Evolutionary conservation across 2,329 filamentous ascomycete species (phyloP).

Genomic region (Aspergillus flavus): DNA sequence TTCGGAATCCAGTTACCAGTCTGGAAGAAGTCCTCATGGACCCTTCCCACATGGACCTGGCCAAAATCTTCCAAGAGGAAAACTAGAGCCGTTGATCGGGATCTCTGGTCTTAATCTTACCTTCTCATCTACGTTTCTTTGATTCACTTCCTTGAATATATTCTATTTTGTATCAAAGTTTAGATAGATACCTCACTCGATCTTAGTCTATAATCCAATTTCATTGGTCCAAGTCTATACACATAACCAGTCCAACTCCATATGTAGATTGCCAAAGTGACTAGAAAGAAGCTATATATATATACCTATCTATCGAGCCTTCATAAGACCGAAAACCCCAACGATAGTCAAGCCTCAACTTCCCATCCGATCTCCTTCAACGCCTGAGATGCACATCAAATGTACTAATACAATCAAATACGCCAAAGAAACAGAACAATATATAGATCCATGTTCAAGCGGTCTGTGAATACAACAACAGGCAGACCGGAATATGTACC

Average conservation of each 20-base stretch:
- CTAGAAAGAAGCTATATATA: neutral
- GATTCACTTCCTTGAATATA: neutral
- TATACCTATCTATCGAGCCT: neutral
- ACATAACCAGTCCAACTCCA: neutral
- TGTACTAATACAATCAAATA: slow-evolving; percentile 2
- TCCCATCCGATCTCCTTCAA: neutral
- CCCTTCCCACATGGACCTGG: slow-evolving; percentile 3
- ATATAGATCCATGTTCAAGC: neutral
- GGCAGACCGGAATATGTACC: neutral
- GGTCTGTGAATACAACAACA: neutral
- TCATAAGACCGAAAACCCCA: neutral
- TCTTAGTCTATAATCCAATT: neutral
- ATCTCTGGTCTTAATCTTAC: neutral
- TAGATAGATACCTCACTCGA: neutral
- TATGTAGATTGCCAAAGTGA: neutral
- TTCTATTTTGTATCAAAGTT: neutral
- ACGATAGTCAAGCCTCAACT: neutral
- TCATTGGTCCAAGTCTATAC: neutral
- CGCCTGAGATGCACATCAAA: neutral
- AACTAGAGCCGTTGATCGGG: slow-evolving; percentile 15
- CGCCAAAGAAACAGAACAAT: slow-evolving; percentile 1
- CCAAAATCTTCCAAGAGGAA: slow-evolving; percentile 8
- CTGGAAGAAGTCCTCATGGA: slow-evolving; percentile 12
- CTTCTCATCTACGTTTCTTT: neutral
- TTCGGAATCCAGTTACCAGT: slow-evolving; percentile 17